These are phyloP conservation scores for Diutina mesorugosa DNA, from an alignment of 1,139 yeast species.

Conservation along the genomic window DNA sequence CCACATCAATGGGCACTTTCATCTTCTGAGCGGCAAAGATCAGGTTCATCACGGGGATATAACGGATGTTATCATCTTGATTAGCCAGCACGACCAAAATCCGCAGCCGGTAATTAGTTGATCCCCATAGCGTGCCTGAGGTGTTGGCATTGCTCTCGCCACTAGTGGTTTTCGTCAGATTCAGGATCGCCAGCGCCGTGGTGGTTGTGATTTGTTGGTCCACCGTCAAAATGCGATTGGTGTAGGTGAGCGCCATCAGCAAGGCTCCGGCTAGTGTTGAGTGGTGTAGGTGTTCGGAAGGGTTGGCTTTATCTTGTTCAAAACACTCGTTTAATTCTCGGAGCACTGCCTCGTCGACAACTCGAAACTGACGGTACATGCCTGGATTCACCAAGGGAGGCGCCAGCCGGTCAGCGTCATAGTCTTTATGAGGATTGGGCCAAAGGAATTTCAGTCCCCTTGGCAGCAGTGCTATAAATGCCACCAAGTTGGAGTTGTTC, in stretches of 20 bases:
- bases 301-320: slow-evolving; percentile 7
- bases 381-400: slow-evolving; percentile 16
- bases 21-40: slow-evolving; percentile 93
- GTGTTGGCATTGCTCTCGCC: slow-evolving; percentile 3
- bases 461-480: slow-evolving; percentile 70
- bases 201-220: slow-evolving; percentile 38
- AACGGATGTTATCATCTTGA: slow-evolving; percentile 62
- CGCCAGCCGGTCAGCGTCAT: slow-evolving; percentile 8
- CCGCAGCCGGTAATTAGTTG: slow-evolving; percentile 47
- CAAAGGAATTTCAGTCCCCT: slow-evolving; percentile 59
- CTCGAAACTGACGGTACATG: slow-evolving; percentile 80
- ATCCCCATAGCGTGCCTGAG: slow-evolving; percentile 5
- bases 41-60: slow-evolving; percentile 90
- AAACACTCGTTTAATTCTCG: slow-evolving; percentile 42
- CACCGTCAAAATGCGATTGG: slow-evolving; percentile 49
- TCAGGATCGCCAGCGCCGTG: slow-evolving; percentile 29
- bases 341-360: slow-evolving; percentile 70
- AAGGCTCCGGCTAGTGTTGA: slow-evolving; percentile 67
- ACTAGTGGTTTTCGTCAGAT: not conserved
- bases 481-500: slow-evolving; percentile 75
- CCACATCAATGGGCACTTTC: slow-evolving; percentile 83
- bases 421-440: slow-evolving; percentile 31
- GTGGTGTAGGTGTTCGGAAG: slow-evolving; percentile 3
- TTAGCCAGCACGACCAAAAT: slow-evolving; percentile 64
- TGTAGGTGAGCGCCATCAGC: slow-evolving; percentile 65